Percentiles rank a stretch among this genome's conserved stretches.
phyloP scores from a whole-genome alignment of 371 early-diverging fungal genomes.

The Mortierella sp. region DNA sequence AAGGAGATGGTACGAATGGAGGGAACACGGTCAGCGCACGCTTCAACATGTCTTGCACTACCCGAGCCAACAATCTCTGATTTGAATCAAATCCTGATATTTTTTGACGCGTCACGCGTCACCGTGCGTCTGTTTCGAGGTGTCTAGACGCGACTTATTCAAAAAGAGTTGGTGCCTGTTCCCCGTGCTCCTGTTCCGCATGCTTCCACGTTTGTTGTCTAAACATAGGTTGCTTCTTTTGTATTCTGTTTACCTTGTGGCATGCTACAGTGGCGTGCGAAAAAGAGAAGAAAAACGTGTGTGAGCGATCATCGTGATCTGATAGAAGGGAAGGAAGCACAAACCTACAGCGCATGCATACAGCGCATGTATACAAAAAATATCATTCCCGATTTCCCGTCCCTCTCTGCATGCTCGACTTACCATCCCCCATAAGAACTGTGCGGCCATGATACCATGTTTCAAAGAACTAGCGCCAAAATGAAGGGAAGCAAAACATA shows the following conservation, averaged over 20 bases:
- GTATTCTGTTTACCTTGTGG: constrained; percentile 36
- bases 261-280: constrained; percentile 24
- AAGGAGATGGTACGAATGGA: neutral
- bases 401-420: neutral
- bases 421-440: constrained; percentile 65
- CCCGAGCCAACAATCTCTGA: too few relatives aligned
- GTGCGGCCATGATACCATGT: constrained; percentile 51
- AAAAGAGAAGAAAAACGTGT: neutral
- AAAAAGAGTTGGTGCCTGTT: too few relatives aligned
- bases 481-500: neutral
- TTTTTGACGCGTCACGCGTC: neutral
- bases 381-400: neutral
- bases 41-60: neutral
- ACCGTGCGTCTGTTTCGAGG: too few relatives aligned
- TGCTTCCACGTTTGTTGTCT: too few relatives aligned
- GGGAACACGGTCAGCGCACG: constrained; percentile 14
- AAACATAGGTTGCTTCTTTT: neutral
- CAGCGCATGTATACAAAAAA: neutral
- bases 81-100: neutral
- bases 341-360: neutral
- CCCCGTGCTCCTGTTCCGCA: neutral
- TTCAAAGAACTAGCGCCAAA: constrained; percentile 34
- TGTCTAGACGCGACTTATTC: too few relatives aligned
- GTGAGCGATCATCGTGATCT: neutral
- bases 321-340: too few relatives aligned